Evolutionary conservation across 768 basidiomycete species (phyloP), one percentile per base, ranked within the genome.

Genomic region (Naganishia onofrii): DNA sequence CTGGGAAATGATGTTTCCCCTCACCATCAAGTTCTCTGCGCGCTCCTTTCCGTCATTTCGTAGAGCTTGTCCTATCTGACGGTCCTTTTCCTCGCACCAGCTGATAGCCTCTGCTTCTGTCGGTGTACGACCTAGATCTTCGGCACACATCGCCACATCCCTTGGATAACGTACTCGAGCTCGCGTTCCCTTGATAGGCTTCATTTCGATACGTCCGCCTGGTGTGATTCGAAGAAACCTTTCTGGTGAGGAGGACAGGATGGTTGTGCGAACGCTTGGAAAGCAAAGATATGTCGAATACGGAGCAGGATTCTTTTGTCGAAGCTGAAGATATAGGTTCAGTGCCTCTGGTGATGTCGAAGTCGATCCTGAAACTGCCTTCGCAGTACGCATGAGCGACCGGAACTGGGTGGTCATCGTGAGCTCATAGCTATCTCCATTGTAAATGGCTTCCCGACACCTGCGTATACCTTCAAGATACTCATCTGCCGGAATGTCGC

Each of bases 151-250:
- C 7, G 87, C 85, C 83, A 84, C 53, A 57, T 77, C 77, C 2
- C 72, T 73, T 5, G 60, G 60, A 71, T 77, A 80, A 60, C 78
- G 77, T 19, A 78, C 71, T 48, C 82, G 73, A 8, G 88, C 87
- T 29, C 92, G 84, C 0, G 94, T 96, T 8, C 94, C 94, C 76
- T 97, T 98, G 77, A 98, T 96, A 3, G 94, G 94, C 66, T 93
- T 89, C 72, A 96, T 85, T 81, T 93, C 90, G 77, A 89, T 92
- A 15, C 84, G 78, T 3, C 88, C 82, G 51, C 84, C 66, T 88
- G 85, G n/a, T 86, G 86, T 77, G 83, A 93, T 38, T 88, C 77
- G 91, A 21, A 98, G 83, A 81, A 98, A 96, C 6, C 93, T 87
- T 75, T 97, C 94, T 0, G 94, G 94, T 0, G 91, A 93, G 2